Evolutionary conservation across 805 yeast species (phyloP), one percentile per base, ranked within the genome.

Genomic region (Limtongozyma cylindracea): DNA sequence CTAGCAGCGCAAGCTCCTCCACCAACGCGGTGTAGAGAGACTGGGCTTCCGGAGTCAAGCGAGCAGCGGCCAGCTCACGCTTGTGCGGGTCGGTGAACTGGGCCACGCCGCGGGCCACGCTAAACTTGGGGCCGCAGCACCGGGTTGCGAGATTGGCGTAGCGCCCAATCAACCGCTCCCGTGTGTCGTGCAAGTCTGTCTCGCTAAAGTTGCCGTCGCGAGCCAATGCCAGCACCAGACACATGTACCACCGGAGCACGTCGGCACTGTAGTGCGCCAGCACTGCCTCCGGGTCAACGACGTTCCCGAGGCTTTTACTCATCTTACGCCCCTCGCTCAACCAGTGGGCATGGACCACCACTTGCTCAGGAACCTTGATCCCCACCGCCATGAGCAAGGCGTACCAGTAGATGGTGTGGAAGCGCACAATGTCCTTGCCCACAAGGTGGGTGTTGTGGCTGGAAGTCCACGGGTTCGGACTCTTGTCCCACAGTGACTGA

Each of bases 291-390:
- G 98, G 98, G 35, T 88, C 95, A 4, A 84, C 91, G 7, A 84
- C 95, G 38, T 88, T 88, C 1, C 95, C 94, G 24, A 67, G 47
- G 25, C 91, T 70, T 35, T 88, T 88, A 22, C 92, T 74, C 98
- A 88, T 88, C 38, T 88, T 88, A 20, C 64, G 49, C 1, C 96
- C 96, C 16, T 67, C 71, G 41, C 72, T 61, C 12, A 82, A 50
- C 96, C 96, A 88, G 41, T 88, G 98, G 5, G 91, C 70, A 47
- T 88, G 98, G 2, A 88, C 92, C 5, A 80, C 55, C 3, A 88
- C 60, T 26, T 66, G 69, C 19, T 55, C 46, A 0, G 96, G 96
- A 5, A 71, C 35, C 4, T 59, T 61, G 1, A 74, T 36, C 0
- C 56, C 71, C 0, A 91, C 88, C 1, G 94, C 94, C 57, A 82